Base-by-base conservation (phyloP, 2,329 filamentous ascomycete species). In the Cladophialophora bantiana region DNA sequence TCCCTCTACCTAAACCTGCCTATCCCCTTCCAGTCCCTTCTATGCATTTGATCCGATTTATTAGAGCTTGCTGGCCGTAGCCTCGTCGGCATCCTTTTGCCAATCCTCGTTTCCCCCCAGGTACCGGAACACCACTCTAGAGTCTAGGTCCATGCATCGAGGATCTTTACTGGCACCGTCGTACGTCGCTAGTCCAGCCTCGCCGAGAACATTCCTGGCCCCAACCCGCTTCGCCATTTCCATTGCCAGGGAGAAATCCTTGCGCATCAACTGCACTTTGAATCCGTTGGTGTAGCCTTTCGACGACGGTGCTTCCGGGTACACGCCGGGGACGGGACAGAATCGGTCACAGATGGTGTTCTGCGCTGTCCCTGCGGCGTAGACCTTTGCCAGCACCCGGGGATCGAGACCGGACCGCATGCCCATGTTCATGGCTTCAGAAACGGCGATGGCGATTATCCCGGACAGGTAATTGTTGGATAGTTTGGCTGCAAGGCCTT, bases 381-480 rank as follows among this genome's bases (percentile, higher is more conserved):
- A 86, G 4, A 87, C 82, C 55, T 81, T 82, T 0, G 82, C 80
- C 31, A 88, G 77, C 2, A 85, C 80, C 4, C 82, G 75, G 0
- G 86, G 84, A 67, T 88, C 84, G 62, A 89, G 77, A 0, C 86
- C 86, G 5, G 83, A 81, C 1, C 80, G 77, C 78, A 89, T 88
- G 0, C 85, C 86, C 74, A 89, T 85, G 66, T 87, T 83, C 78
- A 88, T 83, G 0, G 85, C 85, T 73, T 89, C 86, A 0, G 84
- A 81, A 52, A 79, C 82, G 0, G 85, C 86, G 61, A 89, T 86
- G 5, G 85, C 83, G 65, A 88, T 88, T 26, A 87, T 77, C 0
- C 84, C 85, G 0, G 83, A 86, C 57, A 84, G 80, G 74, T 89
- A 89, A 71, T 89, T 89, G 73, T 89, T 89, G 62, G 82, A 86